Percentiles rank a stretch among this genome's conserved stretches.
These are phyloP conservation scores for Plectosphaerella plurivora DNA, from an alignment of 2,329 filamentous ascomycete species.

Conservation along the genomic window DNA sequence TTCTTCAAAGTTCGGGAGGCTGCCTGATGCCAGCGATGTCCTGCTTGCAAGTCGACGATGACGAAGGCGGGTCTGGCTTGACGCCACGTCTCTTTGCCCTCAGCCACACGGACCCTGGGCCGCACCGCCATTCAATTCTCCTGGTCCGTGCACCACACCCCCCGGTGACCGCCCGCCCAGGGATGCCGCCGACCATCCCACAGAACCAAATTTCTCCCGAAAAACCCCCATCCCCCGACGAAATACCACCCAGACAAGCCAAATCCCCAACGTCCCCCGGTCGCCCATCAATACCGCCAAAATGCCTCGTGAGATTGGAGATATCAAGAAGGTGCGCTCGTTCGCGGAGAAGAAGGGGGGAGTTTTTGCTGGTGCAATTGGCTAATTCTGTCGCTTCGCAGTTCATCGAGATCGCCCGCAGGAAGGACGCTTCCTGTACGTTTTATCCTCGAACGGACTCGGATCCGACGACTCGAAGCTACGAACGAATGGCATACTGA, in stretches of 20 bases:
- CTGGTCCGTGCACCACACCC: not conserved
- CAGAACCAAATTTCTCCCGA: not conserved
- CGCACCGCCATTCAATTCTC: not conserved
- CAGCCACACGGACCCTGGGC: not conserved
- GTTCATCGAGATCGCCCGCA: slow-evolving; percentile 99
- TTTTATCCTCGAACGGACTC: slow-evolving; percentile 24
- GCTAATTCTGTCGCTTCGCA: slow-evolving; percentile 38
- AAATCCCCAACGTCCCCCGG: slow-evolving; percentile 7
- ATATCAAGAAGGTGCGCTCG: slow-evolving; percentile 77
- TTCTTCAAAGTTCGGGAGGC: not conserved
- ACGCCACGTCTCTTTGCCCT: not conserved
- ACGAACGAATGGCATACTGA: slow-evolving; percentile 19
- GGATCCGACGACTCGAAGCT: slow-evolving; percentile 6
- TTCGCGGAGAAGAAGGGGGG: not conserved
- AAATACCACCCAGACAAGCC: slow-evolving; percentile 6
- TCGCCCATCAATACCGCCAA: slow-evolving; percentile 48
- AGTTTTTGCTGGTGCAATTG: not conserved
- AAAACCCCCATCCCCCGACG: not conserved
- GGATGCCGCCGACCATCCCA: not conserved
- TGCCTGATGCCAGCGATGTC: not conserved
- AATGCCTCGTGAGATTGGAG: slow-evolving; percentile 97
- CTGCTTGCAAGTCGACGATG: not conserved
- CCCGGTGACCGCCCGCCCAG: not conserved
- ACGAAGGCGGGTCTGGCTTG: not conserved
- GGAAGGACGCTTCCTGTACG: slow-evolving; percentile 99